Evolutionary conservation across 164 flowering plant genomes (phyloP), one percentile per base, ranked within the genome.

Genomic region (Liriodendron chinense): DNA sequence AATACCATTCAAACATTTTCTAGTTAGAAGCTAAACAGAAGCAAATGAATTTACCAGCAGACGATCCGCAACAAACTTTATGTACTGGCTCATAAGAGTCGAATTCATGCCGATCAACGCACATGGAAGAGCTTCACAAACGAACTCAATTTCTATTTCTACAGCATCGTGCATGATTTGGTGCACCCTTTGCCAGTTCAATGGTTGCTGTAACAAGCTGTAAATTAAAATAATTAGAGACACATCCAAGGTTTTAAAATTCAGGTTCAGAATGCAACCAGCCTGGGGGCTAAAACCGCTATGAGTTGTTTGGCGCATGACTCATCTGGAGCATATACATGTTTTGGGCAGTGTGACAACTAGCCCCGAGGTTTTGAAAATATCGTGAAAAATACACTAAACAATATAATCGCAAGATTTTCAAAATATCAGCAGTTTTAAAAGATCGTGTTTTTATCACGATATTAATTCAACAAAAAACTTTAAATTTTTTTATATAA

Each of bases 61-160:
- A 13, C 89, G 85, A 70, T 90, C 96, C 53, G 96, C 98, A n/a
- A 91, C 94, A 79, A 93, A 93, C 78, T 90, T 86, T 70, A 93
- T 93, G 79, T 93, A 91, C 70, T 88, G 91, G 80, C 94, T 89
- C 98, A 93, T 93, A 9, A 93, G 83, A 13, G 66, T 73, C 14
- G 92, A 77, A 73, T 91, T 93, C 97, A 93, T 93, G 83, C 97
- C 97, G 63, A 93, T 88, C 73, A 93, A 79, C 25, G 87, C 94
- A 77, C 95, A 91, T 3, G 94, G 91, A 23, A 92, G 92, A 48
- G 98, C 91, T 72, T 94, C 95, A 74, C 95, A 92, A n/a, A 94
- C 92, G 84, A 92, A 92, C 76, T 92, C 75, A 3, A 76, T 90
- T 80, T 94, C 95, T 53, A 90, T 94, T 80, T 89, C 92, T 47